Conservation (phyloP, 2,329 filamentous ascomycete species). For the Aspergillus fijiensis region DNA sequence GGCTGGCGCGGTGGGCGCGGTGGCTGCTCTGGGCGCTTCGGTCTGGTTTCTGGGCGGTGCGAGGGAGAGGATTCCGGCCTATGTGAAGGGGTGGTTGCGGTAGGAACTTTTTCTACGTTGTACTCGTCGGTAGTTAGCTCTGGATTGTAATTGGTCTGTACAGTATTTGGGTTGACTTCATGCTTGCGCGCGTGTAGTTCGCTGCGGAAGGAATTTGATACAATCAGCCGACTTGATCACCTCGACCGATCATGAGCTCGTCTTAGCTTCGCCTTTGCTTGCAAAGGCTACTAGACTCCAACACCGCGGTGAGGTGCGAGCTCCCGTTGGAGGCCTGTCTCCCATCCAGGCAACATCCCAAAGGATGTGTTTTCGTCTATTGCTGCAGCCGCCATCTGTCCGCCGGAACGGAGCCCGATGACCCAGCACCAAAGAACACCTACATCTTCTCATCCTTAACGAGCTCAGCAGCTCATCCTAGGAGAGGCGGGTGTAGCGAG, state of each 20-base stretch:
- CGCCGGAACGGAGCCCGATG: too few relatives aligned
- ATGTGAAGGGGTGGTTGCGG: background rate
- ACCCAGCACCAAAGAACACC: too few relatives aligned
- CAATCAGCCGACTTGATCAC: too few relatives aligned
- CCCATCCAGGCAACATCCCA: background rate
- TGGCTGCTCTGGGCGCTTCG: background rate
- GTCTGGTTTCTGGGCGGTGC: background rate
- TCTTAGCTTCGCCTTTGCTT: conserved; percentile 9
- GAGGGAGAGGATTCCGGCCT: background rate
- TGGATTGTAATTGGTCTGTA: too few relatives aligned
- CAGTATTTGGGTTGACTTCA: too few relatives aligned
- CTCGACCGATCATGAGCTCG: background rate
- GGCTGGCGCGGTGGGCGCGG: background rate
- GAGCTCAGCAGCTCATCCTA: too few relatives aligned
- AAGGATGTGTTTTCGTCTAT: background rate
- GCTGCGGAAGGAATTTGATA: too few relatives aligned
- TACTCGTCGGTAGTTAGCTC: background rate
- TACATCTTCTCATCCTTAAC: too few relatives aligned
- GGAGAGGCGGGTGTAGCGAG: too few relatives aligned
- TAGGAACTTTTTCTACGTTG: background rate
- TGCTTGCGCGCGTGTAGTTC: too few relatives aligned
- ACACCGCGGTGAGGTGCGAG: conserved; percentile 16
- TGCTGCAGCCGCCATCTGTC: too few relatives aligned
- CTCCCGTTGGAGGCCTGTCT: conserved; percentile 10
- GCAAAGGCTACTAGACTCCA: conserved; percentile 14